These are phyloP conservation scores for Floccularia luteovirens DNA, from an alignment of 768 basidiomycete species.

Conservation along the genomic window DNA sequence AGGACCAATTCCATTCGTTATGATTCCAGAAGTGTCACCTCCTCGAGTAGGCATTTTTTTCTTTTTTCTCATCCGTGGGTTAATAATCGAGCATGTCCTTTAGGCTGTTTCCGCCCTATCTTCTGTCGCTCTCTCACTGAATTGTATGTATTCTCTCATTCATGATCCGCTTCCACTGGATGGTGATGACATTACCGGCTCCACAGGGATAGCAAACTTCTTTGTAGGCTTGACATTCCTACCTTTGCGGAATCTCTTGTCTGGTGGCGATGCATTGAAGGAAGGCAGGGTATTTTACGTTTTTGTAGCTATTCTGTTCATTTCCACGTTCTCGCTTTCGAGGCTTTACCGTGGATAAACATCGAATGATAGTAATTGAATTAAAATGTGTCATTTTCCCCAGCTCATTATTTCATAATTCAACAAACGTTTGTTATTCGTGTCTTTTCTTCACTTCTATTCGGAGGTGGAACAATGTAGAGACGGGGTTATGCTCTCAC, in stretches of 20 bases:
- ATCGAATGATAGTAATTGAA: neutral
- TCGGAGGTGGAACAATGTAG: no score
- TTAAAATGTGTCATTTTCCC: neutral
- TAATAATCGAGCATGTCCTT: constrained; percentile 4
- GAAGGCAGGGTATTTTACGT: constrained; percentile 89
- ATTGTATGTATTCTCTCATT: constrained; percentile 37
- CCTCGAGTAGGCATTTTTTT: constrained; percentile 44
- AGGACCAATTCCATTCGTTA: constrained; percentile 89
- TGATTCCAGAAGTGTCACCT: constrained; percentile 87
- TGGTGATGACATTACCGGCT: no score
- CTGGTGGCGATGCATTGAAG: constrained; percentile 49
- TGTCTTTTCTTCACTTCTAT: no score
- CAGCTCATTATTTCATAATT: no score
- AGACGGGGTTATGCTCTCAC: no score
- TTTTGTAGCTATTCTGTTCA: constrained; percentile 55
- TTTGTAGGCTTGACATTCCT: constrained; percentile 79
- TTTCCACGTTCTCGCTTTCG: constrained; percentile 27
- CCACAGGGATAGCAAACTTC: constrained; percentile 78
- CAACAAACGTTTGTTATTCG: no score
- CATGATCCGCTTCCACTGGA: constrained; percentile 2
- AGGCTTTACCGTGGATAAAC: constrained; percentile 26
- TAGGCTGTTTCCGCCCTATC: constrained; percentile 80
- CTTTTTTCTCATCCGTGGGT: neutral
- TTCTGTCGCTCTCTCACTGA: constrained; percentile 64
- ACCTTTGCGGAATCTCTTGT: constrained; percentile 70